Evolutionary conservation across 2,329 filamentous ascomycete species (phyloP), one percentile per base, ranked within the genome.

Genomic region (Trichophyton benhamiae): DNA sequence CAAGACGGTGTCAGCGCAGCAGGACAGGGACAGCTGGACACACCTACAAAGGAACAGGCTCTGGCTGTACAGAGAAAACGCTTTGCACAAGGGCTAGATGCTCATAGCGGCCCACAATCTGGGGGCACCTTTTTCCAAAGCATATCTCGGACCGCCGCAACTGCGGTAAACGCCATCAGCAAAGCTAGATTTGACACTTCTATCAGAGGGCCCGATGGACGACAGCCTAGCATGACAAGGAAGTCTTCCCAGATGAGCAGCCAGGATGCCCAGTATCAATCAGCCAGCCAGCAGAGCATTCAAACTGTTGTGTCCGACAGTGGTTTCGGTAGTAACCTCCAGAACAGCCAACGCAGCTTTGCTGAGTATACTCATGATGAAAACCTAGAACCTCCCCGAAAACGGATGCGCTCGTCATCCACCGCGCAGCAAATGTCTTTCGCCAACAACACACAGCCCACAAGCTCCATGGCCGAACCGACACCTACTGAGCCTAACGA

Each of bases 21-120:
- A 3, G 86, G 87, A 61, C 83, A 85, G 55, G 88, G 87, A 55
- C 84, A 86, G 66, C 82, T 96, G 68, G 92, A 97, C 69, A 97
- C 94, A 0, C 94, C 94, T 0, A 99, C 94, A 42, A 99, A 99
- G 75, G 94, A 97, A 75, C 94, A 97, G 75, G 94, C 94, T 63
- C 96, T 97, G 91, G 94, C 94, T 9, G 92, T 92, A 3, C 87
- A 91, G 75, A 80, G 94, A 67, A 97, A 99, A 74, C 84, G 92
- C 66, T 84, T 96, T 75, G 97, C 96, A 76, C 95, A 87, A 66
- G 83, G 81, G 53, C 79, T 83, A 60, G 89, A 95, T 62, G 84
- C 81, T 57, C 82, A 90, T 58, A 84, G 83, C 68, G 84, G 82
- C 60, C 78, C 81, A 64, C 76, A 69, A 67, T 85, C 79, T 17